Conservation (phyloP, 2,329 filamentous ascomycete genomes). For the Thelonectria olida region DNA sequence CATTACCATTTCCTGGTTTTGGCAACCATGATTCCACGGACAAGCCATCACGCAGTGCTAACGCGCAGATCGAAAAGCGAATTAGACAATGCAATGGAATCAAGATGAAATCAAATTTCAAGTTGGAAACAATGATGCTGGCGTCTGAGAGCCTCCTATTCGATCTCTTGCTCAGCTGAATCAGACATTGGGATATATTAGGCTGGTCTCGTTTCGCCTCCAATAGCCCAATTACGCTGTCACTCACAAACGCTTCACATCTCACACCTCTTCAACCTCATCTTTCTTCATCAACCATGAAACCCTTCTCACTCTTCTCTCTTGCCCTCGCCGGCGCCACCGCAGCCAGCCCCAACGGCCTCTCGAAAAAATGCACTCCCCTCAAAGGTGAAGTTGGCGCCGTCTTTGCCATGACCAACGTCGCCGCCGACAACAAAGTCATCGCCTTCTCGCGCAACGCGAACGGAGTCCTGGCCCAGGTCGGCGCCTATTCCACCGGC, state of each 20-base stretch:
- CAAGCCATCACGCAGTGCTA: background rate
- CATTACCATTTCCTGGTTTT: background rate
- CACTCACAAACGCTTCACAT: background rate
- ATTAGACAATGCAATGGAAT: background rate
- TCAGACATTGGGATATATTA: background rate
- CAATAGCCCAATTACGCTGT: background rate
- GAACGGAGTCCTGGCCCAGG: constrained; percentile 21
- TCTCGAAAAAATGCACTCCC: background rate
- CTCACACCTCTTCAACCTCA: background rate
- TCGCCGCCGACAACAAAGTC: constrained; percentile 22
- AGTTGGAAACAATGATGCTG: background rate
- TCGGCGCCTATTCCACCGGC: constrained; percentile 24
- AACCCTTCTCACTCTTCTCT: background rate
- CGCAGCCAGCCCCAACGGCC: background rate
- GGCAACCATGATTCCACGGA: background rate
- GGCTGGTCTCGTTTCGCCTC: background rate
- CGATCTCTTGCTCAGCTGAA: background rate
- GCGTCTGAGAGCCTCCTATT: background rate
- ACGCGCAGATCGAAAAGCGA: background rate
- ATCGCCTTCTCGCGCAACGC: constrained; percentile 28
- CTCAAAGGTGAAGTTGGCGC: constrained; percentile 23
- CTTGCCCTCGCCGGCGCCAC: background rate
- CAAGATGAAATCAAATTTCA: background rate
- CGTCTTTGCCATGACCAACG: constrained; percentile 34
- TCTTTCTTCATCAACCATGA: background rate